Percentiles rank a stretch among this genome's conserved stretches.
Conservation (phyloP, 352 stramenopile species). For the Phytophthora megakarya region DNA sequence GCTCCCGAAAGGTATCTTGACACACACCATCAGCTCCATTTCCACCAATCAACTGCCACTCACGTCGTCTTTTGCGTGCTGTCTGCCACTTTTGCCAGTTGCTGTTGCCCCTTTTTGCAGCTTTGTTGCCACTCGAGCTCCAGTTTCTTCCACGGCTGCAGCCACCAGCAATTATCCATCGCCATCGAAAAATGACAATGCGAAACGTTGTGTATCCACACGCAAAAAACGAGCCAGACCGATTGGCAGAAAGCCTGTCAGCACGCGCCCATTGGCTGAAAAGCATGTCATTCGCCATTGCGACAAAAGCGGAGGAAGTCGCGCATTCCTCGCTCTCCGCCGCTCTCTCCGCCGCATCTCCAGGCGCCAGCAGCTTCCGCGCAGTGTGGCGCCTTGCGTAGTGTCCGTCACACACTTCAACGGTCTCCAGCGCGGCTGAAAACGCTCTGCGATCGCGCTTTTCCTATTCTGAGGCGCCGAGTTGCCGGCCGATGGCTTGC, state of each 20-base stretch:
- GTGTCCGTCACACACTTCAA: background rate
- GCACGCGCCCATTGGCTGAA: conserved; percentile 1
- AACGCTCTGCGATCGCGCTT: conserved; percentile 4
- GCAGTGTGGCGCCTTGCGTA: background rate
- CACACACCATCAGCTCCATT: background rate
- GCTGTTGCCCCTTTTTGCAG: conserved; percentile 54
- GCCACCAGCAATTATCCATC: conserved; percentile 64
- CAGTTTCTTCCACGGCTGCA: conserved; percentile 60
- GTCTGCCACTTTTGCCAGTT: conserved; percentile 71
- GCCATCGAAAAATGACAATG: conserved; percentile 16
- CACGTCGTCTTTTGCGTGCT: conserved; percentile 80
- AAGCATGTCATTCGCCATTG: background rate
- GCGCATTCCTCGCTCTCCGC: background rate
- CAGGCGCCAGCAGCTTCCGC: background rate
- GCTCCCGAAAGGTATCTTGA: conserved; percentile 74
- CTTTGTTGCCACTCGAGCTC: conserved; percentile 65
- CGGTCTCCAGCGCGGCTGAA: background rate
- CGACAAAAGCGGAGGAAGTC: conserved; percentile 18
- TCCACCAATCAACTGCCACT: conserved; percentile 15
- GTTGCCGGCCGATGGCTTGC: conserved; percentile 34
- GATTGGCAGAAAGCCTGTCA: background rate
- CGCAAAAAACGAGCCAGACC: too few species aligned
- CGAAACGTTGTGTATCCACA: too few species aligned
- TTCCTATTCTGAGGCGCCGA: conserved; percentile 4
- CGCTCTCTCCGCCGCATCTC: background rate